Conservation (phyloP, 352 stramenopile species). For the Saprolegnia diclina region DNA sequence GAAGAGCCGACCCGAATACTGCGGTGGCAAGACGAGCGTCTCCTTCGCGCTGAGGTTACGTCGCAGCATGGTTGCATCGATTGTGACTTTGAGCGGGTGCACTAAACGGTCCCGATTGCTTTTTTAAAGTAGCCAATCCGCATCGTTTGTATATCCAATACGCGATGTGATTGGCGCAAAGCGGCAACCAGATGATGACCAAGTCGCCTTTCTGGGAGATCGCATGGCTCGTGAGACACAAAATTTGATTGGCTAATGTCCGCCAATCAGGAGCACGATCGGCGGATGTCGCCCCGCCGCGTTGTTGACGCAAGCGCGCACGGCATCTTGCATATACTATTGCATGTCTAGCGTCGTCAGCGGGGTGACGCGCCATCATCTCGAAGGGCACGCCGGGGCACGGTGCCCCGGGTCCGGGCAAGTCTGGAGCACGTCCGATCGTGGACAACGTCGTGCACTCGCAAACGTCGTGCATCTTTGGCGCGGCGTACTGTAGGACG, state of each 20-base stretch:
- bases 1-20: slow-evolving; percentile 63
- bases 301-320: too few relatives aligned
- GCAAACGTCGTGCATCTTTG: too few relatives aligned
- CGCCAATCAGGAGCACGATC: background rate
- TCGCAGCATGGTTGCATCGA: background rate
- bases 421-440: too few relatives aligned
- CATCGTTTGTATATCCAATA: background rate
- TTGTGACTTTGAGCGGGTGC: background rate
- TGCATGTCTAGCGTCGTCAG: too few relatives aligned
- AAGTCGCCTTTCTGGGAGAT: background rate
- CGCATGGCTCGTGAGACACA: background rate
- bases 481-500: too few relatives aligned
- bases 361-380: too few relatives aligned
- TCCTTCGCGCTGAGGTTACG: background rate
- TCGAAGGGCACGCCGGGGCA: too few relatives aligned
- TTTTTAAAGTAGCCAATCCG: background rate
- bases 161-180: background rate
- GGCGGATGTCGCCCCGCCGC: too few relatives aligned
- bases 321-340: too few relatives aligned
- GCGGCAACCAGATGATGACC: background rate
- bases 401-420: too few relatives aligned
- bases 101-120: background rate
- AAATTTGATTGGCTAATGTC: background rate
- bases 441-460: too few relatives aligned
- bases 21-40: slow-evolving; percentile 50